These are phyloP conservation scores for Solanum gandarillasii DNA, from an alignment of 257 asterid genomes.

Conservation along the genomic window DNA sequence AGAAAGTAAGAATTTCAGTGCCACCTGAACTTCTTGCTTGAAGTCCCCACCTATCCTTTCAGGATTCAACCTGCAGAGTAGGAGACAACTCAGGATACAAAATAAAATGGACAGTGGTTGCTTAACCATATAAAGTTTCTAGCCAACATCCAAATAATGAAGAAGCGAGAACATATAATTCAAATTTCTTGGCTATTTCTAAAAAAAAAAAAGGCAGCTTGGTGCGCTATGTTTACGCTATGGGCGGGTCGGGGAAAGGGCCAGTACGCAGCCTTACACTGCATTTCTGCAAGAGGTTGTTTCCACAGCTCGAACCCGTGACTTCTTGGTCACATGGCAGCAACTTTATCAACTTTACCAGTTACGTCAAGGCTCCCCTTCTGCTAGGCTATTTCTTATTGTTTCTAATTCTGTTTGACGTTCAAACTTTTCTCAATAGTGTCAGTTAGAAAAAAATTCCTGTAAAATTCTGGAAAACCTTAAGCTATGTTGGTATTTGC, in stretches of 20 bases:
- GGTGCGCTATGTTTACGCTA: background rate
- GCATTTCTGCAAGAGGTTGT: background rate
- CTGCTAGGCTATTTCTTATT: background rate
- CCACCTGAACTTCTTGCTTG: constrained; percentile 87
- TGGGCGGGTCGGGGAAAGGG: background rate
- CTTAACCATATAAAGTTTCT: background rate
- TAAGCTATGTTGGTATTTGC: background rate
- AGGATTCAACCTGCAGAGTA: constrained; percentile 69
- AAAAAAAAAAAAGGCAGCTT: background rate
- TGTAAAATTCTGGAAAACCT: background rate
- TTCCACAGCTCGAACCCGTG: background rate
- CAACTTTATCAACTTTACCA: background rate
- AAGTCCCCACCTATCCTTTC: constrained; percentile 94
- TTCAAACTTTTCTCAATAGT: background rate
- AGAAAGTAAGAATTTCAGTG: background rate
- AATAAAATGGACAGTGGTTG: background rate
- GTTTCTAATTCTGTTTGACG: background rate
- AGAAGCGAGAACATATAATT: background rate
- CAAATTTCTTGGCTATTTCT: background rate
- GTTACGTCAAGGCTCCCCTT: background rate
- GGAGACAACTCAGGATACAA: constrained; percentile 15
- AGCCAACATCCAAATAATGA: background rate
- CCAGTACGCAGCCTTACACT: background rate
- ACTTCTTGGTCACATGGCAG: background rate
- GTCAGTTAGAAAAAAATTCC: background rate